Base-by-base conservation (phyloP, 1,139 yeast species). In the Petasospora fabianii region DNA sequence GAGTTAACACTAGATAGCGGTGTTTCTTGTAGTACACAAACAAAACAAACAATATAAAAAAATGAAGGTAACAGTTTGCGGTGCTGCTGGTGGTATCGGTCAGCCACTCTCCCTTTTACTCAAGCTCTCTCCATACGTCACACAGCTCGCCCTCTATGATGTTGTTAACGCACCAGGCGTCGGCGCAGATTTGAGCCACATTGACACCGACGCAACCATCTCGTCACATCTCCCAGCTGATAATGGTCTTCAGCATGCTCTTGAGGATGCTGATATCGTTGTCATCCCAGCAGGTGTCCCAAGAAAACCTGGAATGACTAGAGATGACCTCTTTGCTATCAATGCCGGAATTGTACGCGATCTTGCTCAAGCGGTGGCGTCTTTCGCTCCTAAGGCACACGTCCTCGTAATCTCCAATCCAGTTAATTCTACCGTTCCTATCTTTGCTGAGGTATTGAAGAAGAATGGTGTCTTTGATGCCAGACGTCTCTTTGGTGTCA, bases 221-320 rank as follows among this genome's bases (percentile, higher is more conserved):
- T 65, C 73, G 49, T 83, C 86, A 43, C 82, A 73, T 68, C 71
- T 82, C 51, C 90, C 94, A 46, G 80, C 75, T 39, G 73, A 78
- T 47, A 69, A 72, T 27, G 83, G 80, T 9, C 61, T 79, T 30
- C 56, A 62, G 35, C 57, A 55, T 30, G 94, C 96, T 20, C 71
- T 90, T 52, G 65, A 73, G 37, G 84, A 79, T 36, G 71, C 95
- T 20, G 84, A 84, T 56, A 73, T 88, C 47, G 84, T 90, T 48
- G 78, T 90, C 45, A 84, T 90, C 61, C 96, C 97, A 48, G 97
- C 97, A 36, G 97, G 97, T 61, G 86, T 90, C 44, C 97, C 97
- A 63, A 80, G 97, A 71, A 90, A 90, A 71, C 97, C 97, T 42
- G 97, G 97, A 54, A 90, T 90, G 97, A 85, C 97, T 51, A 81